phyloP scores from a whole-genome alignment of 108 stramenopile genomes.

The Skeletonema potamos region DNA sequence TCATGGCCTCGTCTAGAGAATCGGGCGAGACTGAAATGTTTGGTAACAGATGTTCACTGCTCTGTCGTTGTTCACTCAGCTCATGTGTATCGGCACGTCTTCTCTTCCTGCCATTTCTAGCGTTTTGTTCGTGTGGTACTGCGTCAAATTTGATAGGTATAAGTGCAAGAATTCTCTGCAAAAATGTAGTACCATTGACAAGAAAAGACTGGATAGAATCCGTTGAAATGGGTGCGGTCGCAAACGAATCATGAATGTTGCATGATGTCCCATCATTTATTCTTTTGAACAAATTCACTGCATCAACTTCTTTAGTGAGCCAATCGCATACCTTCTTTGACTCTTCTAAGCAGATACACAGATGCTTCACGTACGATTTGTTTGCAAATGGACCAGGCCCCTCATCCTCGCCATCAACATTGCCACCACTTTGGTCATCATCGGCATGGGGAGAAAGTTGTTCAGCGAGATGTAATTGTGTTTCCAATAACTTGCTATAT shows the following conservation, averaged over 20 bases:
- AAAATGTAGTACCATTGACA: conserved; percentile 24
- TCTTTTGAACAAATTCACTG: conserved; percentile 9
- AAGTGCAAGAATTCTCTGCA: conserved; percentile 17
- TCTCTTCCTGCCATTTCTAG: conserved; percentile 10
- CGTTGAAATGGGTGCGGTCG: conserved; percentile 6
- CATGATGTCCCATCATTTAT: background rate
- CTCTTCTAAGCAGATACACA: conserved; percentile 32
- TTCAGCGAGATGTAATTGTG: conserved; percentile 61
- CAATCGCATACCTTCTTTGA: conserved; percentile 32
- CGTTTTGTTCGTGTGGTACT: background rate
- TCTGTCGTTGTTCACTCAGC: background rate
- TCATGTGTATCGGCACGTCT: conserved; percentile 4
- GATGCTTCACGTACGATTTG: conserved; percentile 17
- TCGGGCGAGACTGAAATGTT: conserved; percentile 18
- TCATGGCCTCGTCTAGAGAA: conserved; percentile 10
- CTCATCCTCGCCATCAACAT: conserved; percentile 14
- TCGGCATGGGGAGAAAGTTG: conserved; percentile 56
- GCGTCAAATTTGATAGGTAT: conserved; percentile 1
- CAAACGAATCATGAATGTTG: background rate
- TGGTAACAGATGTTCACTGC: conserved; percentile 8
- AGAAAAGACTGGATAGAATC: conserved; percentile 26
- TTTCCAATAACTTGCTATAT: conserved; percentile 28
- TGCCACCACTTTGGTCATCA: conserved; percentile 27
- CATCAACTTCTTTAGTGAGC: conserved; percentile 18
- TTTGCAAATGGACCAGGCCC: conserved; percentile 33